A percentile compares a stretch with the other conserved stretches of the same genome.
Conservation (phyloP, 768 basidiomycete species). For the Infundibulicybe gibba region DNA sequence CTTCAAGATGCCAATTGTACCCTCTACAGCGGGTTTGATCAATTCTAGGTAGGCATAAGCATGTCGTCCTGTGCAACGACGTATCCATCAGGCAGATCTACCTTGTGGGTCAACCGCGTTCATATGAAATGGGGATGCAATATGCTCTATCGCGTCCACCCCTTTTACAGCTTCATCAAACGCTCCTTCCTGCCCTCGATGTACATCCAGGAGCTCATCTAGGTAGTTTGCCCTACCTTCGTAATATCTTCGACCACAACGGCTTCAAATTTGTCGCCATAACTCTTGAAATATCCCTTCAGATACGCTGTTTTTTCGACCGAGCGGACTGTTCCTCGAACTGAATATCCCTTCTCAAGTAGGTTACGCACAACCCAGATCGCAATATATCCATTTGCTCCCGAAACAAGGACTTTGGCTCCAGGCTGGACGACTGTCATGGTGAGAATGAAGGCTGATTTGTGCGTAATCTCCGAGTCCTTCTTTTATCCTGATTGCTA, state of each 20-base stretch:
- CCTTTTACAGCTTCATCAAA: constrained; percentile 81
- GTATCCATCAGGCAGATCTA: constrained; percentile 3
- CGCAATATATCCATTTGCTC: constrained; percentile 59
- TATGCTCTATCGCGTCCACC: constrained; percentile 70
- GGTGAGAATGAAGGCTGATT: not conserved
- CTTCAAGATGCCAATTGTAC: constrained; percentile 58
- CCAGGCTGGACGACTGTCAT: constrained; percentile 28
- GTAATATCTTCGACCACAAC: constrained; percentile 71
- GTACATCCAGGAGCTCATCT: not conserved
- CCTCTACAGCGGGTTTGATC: constrained; percentile 65
- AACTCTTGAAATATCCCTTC: constrained; percentile 45
- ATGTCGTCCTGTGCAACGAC: not conserved
- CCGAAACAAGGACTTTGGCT: constrained; percentile 45
- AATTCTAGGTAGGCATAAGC: constrained; percentile 37
- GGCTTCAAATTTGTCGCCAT: constrained; percentile 58
- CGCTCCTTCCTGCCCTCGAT: constrained; percentile 45
- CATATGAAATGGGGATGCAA: constrained; percentile 58
- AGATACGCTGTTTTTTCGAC: constrained; percentile 57
- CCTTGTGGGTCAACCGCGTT: constrained; percentile 39
- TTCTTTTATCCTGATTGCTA: no score
- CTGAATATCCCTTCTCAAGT: constrained; percentile 58
- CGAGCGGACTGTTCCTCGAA: constrained; percentile 67
- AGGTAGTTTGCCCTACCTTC: constrained; percentile 13
- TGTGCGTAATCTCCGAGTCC: no score
- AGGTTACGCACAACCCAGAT: constrained; percentile 53